phyloP scores from a whole-genome alignment of 148 eudicot species.

The Oxyria digyna region DNA sequence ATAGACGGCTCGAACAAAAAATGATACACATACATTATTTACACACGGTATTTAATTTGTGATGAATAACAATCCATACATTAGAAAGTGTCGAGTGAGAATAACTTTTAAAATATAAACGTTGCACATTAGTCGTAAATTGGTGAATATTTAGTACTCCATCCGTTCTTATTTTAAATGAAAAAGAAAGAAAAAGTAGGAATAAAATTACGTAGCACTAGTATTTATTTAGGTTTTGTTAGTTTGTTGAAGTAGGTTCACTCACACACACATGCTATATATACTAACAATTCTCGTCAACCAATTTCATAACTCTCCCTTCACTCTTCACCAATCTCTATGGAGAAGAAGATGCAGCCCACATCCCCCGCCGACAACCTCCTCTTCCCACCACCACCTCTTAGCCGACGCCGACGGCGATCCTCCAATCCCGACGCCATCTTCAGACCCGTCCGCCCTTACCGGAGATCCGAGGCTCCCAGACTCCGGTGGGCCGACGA shows the following conservation, averaged over 20 bases:
- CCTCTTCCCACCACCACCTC: neutral
- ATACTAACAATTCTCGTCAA: neutral
- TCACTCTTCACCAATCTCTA: neutral
- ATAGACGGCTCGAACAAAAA: too few relatives aligned
- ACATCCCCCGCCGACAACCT: too few relatives aligned
- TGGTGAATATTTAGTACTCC: too few relatives aligned
- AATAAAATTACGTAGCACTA: neutral
- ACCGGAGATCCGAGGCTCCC: conserved; percentile 25
- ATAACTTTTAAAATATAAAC: too few relatives aligned
- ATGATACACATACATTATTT: too few relatives aligned
- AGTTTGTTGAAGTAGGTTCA: neutral
- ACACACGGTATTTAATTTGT: too few relatives aligned
- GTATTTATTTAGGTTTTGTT: neutral
- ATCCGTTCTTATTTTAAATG: too few relatives aligned
- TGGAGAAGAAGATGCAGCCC: too few relatives aligned
- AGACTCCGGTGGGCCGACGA: conserved; percentile 60
- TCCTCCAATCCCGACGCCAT: neutral
- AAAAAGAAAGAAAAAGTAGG: neutral
- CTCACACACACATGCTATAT: neutral
- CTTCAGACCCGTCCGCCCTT: conserved; percentile 11
- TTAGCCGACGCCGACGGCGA: neutral
- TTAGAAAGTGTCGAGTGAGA: too few relatives aligned
- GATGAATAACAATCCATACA: too few relatives aligned
- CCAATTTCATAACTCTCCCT: neutral
- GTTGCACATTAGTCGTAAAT: too few relatives aligned